Evolutionary conservation across 2,329 filamentous ascomycete genomes (phyloP), one percentile per base, ranked within the genome.

Genomic region (Arthrobotrys iridis): DNA sequence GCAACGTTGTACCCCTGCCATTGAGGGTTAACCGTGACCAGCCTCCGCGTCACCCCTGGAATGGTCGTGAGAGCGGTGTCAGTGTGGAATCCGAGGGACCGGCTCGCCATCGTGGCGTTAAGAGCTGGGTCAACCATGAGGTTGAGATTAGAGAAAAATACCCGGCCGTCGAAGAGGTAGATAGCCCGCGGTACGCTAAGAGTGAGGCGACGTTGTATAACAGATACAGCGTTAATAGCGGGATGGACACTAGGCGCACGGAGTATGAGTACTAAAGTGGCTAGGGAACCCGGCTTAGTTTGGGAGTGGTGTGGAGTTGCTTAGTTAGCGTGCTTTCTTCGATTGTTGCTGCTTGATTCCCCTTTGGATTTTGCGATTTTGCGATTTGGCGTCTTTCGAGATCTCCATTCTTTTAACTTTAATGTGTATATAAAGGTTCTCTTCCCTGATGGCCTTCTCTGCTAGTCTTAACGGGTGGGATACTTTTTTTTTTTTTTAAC

Each of bases 61-160:
- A n/a, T 22, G 26, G 18, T 24, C 59, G 37, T 4, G 60, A 37
- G 28, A 77, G 40, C 30, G 58, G 59, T 8, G 24, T 58, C 4
- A 70, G 77, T 6, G 83, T 84, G 58, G 41, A 73, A 11, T 84
- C 88, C 33, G 87, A 89, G 74, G 80, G 82, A 46, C 85, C 86
- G 3, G 83, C 86, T 11, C 84, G 85, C 3, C 90, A 89, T 80
- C 84, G 87, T 35, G 85, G 84, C 4, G 83, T 90, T 66, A 85
- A 83, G 66, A 89, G 87, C 28, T 91, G 89, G 89, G 88, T 91
- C 1, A 85, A 85, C 77, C 88, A 90, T 79, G 88, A 90, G 80
- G 85, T 85, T 6, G 85, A 85, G 1, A 43, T 66, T 30, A 43
- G 62, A 57, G 55, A 74, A 35, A 52, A 62, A 4, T 67, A 74